Evolutionary conservation across 306 rosid species (phyloP).

Genomic region (Trifolium subterraneum): DNA sequence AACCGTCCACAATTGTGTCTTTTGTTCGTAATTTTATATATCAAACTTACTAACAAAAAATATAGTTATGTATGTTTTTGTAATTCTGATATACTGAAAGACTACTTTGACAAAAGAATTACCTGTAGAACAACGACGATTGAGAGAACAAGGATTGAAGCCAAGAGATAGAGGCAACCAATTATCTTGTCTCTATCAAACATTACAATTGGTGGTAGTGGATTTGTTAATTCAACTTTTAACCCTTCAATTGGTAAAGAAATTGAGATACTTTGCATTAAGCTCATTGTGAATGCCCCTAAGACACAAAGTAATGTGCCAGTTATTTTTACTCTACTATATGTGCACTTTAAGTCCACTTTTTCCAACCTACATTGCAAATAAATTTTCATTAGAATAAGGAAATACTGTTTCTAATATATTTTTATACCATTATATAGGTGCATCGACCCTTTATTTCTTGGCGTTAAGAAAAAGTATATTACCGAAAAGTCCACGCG

Average conservation of each 20-base stretch:
- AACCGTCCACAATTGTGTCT: too few species aligned
- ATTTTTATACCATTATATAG: not conserved
- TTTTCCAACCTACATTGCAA: slow-evolving; percentile 75
- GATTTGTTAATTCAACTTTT: slow-evolving; percentile 13
- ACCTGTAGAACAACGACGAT: slow-evolving; percentile 75
- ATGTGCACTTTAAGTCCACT: slow-evolving; percentile 65
- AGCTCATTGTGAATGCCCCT: slow-evolving; percentile 82
- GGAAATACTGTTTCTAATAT: not conserved
- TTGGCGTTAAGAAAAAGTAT: not conserved
- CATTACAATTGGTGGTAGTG: slow-evolving; percentile 18
- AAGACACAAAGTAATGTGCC: slow-evolving; percentile 77
- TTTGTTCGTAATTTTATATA: too few species aligned
- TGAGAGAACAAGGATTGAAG: slow-evolving; percentile 62
- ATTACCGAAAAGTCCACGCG: slow-evolving; percentile 81
- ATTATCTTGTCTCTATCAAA: slow-evolving; percentile 62
- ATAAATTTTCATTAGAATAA: not conserved
- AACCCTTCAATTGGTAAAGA: not conserved
- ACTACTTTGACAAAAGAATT: not conserved
- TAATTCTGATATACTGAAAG: not conserved
- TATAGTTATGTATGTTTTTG: too few species aligned
- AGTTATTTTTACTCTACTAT: slow-evolving; percentile 77
- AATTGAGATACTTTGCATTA: slow-evolving; percentile 62
- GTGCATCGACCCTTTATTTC: not conserved
- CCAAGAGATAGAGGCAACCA: slow-evolving; percentile 77
- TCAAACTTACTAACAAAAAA: too few species aligned